phyloP scores from a whole-genome alignment of 2,329 filamentous ascomycete genomes.

The Madurella mycetomatis region DNA sequence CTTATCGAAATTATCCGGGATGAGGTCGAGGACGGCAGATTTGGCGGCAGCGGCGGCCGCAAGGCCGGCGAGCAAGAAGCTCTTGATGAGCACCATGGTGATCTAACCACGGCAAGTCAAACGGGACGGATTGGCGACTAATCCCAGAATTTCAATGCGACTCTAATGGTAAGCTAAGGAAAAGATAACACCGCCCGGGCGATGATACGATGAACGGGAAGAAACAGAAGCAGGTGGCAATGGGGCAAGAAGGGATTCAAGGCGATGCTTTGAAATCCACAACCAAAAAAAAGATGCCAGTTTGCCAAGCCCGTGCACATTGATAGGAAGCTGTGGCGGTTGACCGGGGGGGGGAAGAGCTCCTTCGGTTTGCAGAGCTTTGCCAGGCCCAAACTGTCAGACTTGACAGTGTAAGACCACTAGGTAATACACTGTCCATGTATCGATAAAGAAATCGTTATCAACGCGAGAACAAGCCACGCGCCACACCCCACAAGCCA shows the following conservation, averaged over 20 bases:
- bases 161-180: not conserved
- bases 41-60: constrained; percentile 58
- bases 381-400: no score
- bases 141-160: constrained; percentile 3
- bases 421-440: no score
- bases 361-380: no score
- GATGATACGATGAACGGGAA: constrained; percentile 1
- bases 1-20: constrained; percentile 85
- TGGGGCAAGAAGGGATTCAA: constrained; percentile 1
- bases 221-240: constrained; percentile 13
- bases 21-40: constrained; percentile 85
- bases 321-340: no score
- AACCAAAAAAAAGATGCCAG: constrained; percentile 32
- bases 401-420: no score
- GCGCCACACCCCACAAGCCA: constrained; percentile 16
- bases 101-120: constrained; percentile 5
- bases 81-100: constrained; percentile 56
- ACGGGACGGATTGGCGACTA: not conserved
- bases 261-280: constrained; percentile 34
- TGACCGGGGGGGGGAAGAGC: no score
- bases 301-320: constrained; percentile 28
- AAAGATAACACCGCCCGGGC: constrained; percentile 7
- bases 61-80: constrained; percentile 54
- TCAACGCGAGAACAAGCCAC: not conserved
- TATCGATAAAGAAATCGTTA: not conserved